Conservation (phyloP, 352 stramenopile genomes). For the Peronospora tabacina region DNA sequence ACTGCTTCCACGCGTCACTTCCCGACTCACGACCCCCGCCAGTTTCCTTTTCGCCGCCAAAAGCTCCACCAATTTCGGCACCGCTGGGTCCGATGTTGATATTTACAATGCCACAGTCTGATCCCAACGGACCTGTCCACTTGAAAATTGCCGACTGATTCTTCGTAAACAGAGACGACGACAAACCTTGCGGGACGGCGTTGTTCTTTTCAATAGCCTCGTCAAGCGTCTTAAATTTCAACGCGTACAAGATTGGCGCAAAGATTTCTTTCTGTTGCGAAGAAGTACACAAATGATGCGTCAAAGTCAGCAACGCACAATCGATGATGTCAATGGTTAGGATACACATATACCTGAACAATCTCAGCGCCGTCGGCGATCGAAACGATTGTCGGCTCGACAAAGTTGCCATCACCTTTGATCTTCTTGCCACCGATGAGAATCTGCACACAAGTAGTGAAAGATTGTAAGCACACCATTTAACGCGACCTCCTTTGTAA, state of each 20-base stretch:
- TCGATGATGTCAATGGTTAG: background rate
- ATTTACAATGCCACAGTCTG: slow-evolving; percentile 91
- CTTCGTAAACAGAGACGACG: slow-evolving; percentile 87
- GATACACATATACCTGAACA: slow-evolving; percentile 38
- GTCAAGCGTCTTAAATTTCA: slow-evolving; percentile 87
- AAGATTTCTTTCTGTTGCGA: slow-evolving; percentile 83
- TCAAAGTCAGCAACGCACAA: background rate
- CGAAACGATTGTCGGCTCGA: slow-evolving; percentile 87
- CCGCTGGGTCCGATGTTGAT: slow-evolving; percentile 89
- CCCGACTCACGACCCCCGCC: slow-evolving; percentile 87
- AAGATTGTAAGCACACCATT: slow-evolving; percentile 5
- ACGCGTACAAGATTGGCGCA: slow-evolving; percentile 86
- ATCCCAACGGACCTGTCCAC: slow-evolving; percentile 85
- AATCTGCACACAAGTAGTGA: slow-evolving; percentile 42
- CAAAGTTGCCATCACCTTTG: slow-evolving; percentile 79
- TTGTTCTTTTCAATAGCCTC: slow-evolving; percentile 91
- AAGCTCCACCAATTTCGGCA: slow-evolving; percentile 89
- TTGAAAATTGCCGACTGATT: slow-evolving; percentile 90
- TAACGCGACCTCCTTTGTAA: slow-evolving; percentile 1
- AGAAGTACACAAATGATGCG: background rate
- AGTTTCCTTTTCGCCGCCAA: slow-evolving; percentile 90
- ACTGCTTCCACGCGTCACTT: slow-evolving; percentile 91
- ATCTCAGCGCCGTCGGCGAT: slow-evolving; percentile 77
- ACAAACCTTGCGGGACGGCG: slow-evolving; percentile 87
- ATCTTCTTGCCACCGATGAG: slow-evolving; percentile 79